Conservation (phyloP, 2,329 filamentous ascomycete species). For the Zymoseptoria pseudotritici region DNA sequence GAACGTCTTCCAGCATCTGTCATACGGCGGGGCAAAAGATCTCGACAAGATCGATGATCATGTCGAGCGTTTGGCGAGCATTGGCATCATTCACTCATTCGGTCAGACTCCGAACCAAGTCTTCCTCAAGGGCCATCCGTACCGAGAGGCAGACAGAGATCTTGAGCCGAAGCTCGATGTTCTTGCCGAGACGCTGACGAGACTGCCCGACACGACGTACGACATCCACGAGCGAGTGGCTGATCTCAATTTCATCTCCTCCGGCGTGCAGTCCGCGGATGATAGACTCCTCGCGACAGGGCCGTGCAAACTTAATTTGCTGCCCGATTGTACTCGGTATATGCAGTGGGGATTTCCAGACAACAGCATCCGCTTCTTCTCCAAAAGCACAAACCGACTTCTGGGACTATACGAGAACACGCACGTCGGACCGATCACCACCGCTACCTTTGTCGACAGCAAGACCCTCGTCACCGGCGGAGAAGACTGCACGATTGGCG, state of each 20-base stretch:
- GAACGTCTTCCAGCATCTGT: constrained; percentile 94
- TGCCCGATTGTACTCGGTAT: constrained; percentile 79
- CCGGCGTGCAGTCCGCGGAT: constrained; percentile 65
- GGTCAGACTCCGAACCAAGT: constrained; percentile 95
- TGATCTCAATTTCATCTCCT: constrained; percentile 59
- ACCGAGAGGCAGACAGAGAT: constrained; percentile 57
- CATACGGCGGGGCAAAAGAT: constrained; percentile 88
- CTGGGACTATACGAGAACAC: constrained; percentile 89
- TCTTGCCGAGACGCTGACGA: constrained; percentile 65
- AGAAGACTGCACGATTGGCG: constrained; percentile 81
- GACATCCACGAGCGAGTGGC: constrained; percentile 71
- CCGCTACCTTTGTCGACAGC: constrained; percentile 77
- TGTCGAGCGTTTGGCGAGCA: constrained; percentile 77
- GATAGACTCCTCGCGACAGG: constrained; percentile 79
- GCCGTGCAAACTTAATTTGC: constrained; percentile 77
- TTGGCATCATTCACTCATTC: constrained; percentile 97
- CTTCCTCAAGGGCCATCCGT: constrained; percentile 72
- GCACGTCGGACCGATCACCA: constrained; percentile 82
- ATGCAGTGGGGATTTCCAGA: constrained; percentile 96
- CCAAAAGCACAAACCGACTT: constrained; percentile 71
- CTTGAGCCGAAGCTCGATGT: constrained; percentile 64
- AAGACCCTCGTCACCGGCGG: constrained; percentile 87
- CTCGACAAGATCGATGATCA: constrained; percentile 85
- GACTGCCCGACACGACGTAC: constrained; percentile 70
- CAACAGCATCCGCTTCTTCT: constrained; percentile 84